A percentile compares a stretch with the other conserved stretches of the same genome.
Evolutionary conservation across 2,329 filamentous ascomycete genomes (phyloP).

Genomic region (Thielaviopsis musarum): DNA sequence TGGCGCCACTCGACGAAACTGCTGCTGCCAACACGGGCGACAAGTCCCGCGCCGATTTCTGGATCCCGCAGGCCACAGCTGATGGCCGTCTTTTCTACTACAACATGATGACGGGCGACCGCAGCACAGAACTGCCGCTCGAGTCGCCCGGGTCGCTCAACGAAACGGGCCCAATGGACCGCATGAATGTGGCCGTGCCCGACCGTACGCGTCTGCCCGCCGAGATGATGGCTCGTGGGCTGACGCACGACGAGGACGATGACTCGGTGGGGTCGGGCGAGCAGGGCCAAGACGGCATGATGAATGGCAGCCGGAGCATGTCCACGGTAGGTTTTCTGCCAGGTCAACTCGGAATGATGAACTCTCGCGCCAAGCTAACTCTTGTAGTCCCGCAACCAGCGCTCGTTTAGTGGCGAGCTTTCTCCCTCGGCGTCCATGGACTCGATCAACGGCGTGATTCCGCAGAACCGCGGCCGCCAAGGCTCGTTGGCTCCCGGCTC

Average conservation of each 20-base stretch:
- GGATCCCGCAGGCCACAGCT: constrained; percentile 92
- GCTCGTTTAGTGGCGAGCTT: constrained; percentile 51
- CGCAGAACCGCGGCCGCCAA: constrained; percentile 26
- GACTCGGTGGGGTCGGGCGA: constrained; percentile 39
- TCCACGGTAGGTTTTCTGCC: neutral
- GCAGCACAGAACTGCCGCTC: constrained; percentile 82
- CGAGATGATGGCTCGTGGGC: constrained; percentile 76
- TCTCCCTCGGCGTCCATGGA: constrained; percentile 86
- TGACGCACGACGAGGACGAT: constrained; percentile 72
- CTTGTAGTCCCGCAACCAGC: constrained; percentile 41
- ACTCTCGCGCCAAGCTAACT: too few relatives aligned
- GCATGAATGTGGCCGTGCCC: constrained; percentile 74
- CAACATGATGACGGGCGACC: constrained; percentile 92
- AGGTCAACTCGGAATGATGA: too few relatives aligned
- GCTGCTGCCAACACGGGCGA: constrained; percentile 27
- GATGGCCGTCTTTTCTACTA: constrained; percentile 94
- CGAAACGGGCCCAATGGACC: constrained; percentile 75
- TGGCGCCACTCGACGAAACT: constrained; percentile 46
- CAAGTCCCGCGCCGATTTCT: constrained; percentile 84
- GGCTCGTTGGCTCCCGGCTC: too few relatives aligned
- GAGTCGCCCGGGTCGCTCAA: constrained; percentile 69
- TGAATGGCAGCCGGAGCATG: neutral
- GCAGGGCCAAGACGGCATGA: too few relatives aligned
- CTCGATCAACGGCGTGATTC: constrained; percentile 58
- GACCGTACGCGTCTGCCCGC: constrained; percentile 79